phyloP scores from a whole-genome alignment of 371 early-diverging fungal species.

The Mucor velutinosus region DNA sequence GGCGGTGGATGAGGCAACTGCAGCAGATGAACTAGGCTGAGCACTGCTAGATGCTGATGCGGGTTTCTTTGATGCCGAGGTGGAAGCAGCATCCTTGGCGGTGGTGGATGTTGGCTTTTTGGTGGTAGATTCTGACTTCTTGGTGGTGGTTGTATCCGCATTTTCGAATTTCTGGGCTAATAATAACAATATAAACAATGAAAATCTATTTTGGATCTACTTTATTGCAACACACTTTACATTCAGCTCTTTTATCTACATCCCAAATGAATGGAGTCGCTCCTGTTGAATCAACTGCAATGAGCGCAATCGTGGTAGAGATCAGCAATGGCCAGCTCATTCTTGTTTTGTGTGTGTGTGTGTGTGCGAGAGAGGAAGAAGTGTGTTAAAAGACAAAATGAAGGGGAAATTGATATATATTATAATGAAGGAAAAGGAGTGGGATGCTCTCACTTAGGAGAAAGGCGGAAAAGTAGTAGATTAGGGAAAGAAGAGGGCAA shows the following conservation, averaged over 20 bases:
- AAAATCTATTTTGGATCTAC: not conserved
- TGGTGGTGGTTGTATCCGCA: not conserved
- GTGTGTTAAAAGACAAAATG: not conserved
- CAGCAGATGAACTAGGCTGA: not conserved
- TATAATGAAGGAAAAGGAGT: constrained; percentile 13
- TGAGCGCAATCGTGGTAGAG: constrained; percentile 11
- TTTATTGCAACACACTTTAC: not conserved
- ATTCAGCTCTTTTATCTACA: constrained; percentile 12
- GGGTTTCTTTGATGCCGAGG: not conserved
- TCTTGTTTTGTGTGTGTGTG: not conserved
- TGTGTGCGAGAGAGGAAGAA: not conserved
- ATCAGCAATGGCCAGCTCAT: constrained; percentile 19
- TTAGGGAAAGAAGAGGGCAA: not conserved
- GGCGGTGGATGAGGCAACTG: not conserved
- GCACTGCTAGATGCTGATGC: not conserved
- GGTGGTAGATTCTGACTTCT: too few relatives aligned
- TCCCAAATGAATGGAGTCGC: constrained; percentile 17
- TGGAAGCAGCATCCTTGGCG: not conserved
- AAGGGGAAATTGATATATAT: not conserved
- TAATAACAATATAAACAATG: not conserved
- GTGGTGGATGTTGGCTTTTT: not conserved
- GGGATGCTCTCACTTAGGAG: constrained; percentile 9
- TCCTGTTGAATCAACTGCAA: constrained; percentile 11
- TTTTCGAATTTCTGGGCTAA: not conserved
- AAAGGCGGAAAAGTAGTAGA: not conserved